These are phyloP conservation scores for Eucalyptus guilfoylei DNA, from an alignment of 345 rosid genomes.

Conservation along the genomic window DNA sequence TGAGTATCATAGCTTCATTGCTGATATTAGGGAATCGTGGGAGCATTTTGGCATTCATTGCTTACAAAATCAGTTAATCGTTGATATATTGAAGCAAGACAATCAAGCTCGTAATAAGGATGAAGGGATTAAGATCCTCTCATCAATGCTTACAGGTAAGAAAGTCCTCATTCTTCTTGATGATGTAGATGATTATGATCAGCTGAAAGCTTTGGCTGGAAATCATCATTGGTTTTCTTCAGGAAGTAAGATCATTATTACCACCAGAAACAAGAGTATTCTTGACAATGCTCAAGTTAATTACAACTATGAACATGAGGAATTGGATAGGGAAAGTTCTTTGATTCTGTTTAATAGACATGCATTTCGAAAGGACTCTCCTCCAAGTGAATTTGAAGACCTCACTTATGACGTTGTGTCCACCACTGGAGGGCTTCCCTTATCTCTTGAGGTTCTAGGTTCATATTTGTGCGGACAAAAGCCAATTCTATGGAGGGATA, in stretches of 20 bases:
- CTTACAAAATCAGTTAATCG: background rate
- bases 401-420: background rate
- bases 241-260: background rate
- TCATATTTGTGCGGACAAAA: background rate
- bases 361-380: background rate
- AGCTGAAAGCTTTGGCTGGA: background rate
- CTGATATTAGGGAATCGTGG: background rate
- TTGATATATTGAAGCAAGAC: rapidly evolving
- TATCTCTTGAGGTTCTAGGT: background rate
- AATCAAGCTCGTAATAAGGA: background rate
- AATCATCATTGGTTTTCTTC: background rate
- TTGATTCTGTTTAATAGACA: background rate
- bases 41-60: rapidly evolving
- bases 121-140: background rate
- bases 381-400: background rate
- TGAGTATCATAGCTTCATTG: background rate
- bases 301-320: background rate
- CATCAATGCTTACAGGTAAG: background rate
- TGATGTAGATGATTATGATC: background rate
- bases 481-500: background rate
- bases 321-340: background rate
- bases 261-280: background rate
- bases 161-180: conserved; percentile 2
- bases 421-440: background rate
- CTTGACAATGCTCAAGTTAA: background rate